Conservation (phyloP, 2,329 filamentous ascomycete species). For the Talaromyces rugulosus region DNA sequence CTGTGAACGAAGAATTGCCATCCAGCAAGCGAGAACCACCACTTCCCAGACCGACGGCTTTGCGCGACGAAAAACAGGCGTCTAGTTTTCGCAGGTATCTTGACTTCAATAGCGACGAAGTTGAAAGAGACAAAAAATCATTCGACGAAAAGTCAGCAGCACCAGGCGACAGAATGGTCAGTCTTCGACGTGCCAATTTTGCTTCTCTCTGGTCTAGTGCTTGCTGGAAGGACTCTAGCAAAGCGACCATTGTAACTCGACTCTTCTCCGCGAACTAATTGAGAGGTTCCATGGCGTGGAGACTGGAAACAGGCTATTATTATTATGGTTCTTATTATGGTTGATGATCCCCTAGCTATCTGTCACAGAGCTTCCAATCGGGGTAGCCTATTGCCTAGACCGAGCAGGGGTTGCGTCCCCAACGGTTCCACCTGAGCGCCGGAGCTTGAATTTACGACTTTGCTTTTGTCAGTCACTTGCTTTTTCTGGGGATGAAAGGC, state of each 20-base stretch:
- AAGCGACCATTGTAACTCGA: conserved; percentile 12
- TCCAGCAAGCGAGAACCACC: conserved; percentile 53
- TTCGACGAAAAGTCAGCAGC: conserved; percentile 61
- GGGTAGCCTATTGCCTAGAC: not conserved
- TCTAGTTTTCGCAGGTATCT: conserved; percentile 7
- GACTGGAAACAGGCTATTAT: not conserved
- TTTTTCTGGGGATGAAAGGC: not conserved
- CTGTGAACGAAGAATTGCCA: conserved; percentile 59
- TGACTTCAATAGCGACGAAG: conserved; percentile 5
- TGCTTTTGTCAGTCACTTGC: conserved; percentile 1
- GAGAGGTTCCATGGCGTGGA: not conserved
- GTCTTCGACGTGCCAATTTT: conserved; percentile 42
- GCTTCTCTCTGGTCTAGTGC: conserved; percentile 37
- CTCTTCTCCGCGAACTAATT: not conserved
- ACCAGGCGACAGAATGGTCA: conserved; percentile 42
- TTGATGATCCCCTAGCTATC: not conserved
- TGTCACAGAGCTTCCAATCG: not conserved
- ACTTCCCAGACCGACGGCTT: conserved; percentile 4
- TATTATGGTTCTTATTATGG: not conserved
- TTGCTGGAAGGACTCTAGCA: conserved; percentile 27
- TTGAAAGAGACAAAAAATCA: conserved; percentile 59
- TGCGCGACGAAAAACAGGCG: not conserved
- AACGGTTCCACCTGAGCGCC: not conserved
- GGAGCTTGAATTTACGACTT: not conserved
- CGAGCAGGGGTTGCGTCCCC: too few species aligned